Conservation (phyloP, 176 grass and related monocot species). For the Carex kokanica region DNA sequence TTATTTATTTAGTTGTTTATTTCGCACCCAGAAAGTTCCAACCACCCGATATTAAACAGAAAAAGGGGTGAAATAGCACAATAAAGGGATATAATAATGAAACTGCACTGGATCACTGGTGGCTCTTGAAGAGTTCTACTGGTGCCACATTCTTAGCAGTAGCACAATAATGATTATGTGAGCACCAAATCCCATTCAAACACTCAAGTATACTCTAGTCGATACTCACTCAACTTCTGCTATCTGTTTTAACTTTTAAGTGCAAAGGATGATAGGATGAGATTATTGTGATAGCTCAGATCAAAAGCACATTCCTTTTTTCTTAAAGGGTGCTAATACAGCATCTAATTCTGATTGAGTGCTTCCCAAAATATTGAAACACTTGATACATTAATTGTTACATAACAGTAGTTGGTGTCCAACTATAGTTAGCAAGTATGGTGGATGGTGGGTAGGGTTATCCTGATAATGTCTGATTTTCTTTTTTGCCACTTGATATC, state of each 20-base stretch:
- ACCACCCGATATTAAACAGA: background rate
- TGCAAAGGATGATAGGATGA: background rate
- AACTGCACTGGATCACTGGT: conserved; percentile 1
- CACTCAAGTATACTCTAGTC: background rate
- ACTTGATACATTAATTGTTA: background rate
- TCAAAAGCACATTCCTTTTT: background rate
- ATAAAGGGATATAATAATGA: too few species aligned
- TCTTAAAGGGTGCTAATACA: background rate
- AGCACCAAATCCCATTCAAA: background rate
- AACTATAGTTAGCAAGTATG: background rate
- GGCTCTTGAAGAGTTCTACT: background rate
- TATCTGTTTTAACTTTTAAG: too few species aligned
- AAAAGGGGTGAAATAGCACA: background rate
- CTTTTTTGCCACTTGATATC: background rate
- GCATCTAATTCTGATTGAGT: background rate
- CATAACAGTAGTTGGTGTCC: background rate
- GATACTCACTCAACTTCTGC: background rate
- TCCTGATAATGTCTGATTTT: background rate
- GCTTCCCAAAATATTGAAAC: background rate
- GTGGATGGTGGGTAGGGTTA: background rate
- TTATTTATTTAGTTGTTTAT: too few species aligned
- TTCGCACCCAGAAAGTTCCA: background rate
- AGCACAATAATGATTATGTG: background rate
- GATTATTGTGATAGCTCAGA: background rate
- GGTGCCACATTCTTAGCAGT: background rate